These are phyloP conservation scores for Colletotrichum sp. DNA, from an alignment of 2,329 filamentous ascomycete species.

Conservation along the genomic window DNA sequence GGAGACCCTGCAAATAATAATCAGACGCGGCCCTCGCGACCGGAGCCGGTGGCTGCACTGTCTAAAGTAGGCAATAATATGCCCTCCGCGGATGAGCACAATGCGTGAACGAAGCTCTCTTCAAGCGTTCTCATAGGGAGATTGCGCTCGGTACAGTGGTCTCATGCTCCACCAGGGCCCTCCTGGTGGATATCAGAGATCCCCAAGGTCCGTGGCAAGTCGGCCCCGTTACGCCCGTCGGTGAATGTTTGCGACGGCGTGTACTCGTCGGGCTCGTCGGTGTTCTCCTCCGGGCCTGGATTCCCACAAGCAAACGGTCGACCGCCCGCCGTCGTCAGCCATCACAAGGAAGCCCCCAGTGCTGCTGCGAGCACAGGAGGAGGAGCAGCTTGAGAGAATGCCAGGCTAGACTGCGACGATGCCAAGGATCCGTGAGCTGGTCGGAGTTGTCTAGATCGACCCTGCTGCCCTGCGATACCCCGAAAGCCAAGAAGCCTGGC, in stretches of 20 bases:
- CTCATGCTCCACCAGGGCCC: constrained; percentile 1
- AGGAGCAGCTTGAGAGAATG: not conserved
- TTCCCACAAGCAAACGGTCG: not conserved
- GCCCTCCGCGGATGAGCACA: not conserved
- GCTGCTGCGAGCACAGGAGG: not conserved
- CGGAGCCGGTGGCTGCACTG: not conserved
- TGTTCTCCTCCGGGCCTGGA: constrained; percentile 8
- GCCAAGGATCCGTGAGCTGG: not conserved
- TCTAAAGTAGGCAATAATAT: not conserved
- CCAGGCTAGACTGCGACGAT: not conserved
- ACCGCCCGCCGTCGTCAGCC: not conserved
- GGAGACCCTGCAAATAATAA: not conserved
- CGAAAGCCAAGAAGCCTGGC: not conserved
- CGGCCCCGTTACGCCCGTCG: constrained; percentile 12
- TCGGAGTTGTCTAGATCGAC: not conserved
- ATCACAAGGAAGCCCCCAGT: not conserved
- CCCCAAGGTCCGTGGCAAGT: constrained; percentile 8
- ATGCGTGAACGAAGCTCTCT: not conserved
- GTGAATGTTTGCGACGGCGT: constrained; percentile 12
- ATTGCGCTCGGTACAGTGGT: constrained; percentile 9
- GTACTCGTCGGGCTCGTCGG: constrained; percentile 10
- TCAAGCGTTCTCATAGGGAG: not conserved
- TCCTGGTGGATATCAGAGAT: constrained; percentile 5
- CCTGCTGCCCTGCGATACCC: not conserved
- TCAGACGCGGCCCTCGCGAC: not conserved